phyloP scores from a whole-genome alignment of 192 early-diverging fungal genomes.

The Coemansia asiatica region DNA sequence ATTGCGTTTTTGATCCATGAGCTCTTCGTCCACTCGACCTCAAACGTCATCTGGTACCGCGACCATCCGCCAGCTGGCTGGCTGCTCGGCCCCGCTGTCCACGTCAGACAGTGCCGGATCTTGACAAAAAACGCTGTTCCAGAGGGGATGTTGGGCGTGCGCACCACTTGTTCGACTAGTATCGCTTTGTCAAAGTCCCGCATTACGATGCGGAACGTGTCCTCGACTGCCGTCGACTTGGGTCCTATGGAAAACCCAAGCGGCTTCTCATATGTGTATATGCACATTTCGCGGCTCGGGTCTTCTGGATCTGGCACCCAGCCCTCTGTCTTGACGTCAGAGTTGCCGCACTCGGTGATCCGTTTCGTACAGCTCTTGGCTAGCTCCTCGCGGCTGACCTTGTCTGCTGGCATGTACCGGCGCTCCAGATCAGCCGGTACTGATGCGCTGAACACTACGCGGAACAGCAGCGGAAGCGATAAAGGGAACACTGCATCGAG shows the following conservation, averaged over 20 bases:
- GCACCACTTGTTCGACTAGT: conserved; percentile 44
- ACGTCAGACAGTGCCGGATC: conserved; percentile 52
- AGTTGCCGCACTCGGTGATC: conserved; percentile 33
- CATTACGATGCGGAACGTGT: conserved; percentile 32
- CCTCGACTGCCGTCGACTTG: conserved; percentile 48
- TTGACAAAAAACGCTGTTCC: conserved; percentile 54
- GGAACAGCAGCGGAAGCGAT: conserved; percentile 47
- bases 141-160: conserved; percentile 54
- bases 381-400: conserved; percentile 26
- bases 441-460: conserved; percentile 44
- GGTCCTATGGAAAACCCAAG: conserved; percentile 56
- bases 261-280: conserved; percentile 50
- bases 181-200: conserved; percentile 36
- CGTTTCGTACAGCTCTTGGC: conserved; percentile 40
- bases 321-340: conserved; percentile 44
- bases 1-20: conserved; percentile 56
- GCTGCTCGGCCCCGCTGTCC: conserved; percentile 34
- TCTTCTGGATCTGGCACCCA: conserved; percentile 49
- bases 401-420: conserved; percentile 23
- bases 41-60: conserved; percentile 49
- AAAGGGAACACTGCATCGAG: conserved; percentile 51
- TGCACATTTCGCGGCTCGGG: conserved; percentile 30
- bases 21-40: conserved; percentile 55
- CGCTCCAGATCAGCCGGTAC: conserved; percentile 23
- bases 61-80: conserved; percentile 48